Base-by-base conservation (phyloP, 106 monocot species). In the Platanthera zijinensis region DNA sequence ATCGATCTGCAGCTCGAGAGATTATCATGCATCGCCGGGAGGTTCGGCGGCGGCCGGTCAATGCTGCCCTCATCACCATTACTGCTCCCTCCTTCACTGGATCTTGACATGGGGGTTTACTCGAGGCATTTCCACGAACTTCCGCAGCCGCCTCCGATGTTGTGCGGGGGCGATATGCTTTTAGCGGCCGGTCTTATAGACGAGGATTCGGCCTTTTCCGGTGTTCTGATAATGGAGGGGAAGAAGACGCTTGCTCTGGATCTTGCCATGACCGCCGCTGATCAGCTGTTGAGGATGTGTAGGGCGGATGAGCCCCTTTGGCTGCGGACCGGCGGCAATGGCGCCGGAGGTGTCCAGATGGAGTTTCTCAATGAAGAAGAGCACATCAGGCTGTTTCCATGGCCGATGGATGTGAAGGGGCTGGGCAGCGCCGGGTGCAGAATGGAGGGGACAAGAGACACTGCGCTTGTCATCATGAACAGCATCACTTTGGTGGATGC, bases 81-180 rank as follows among this genome's bases (percentile, higher is more conserved):
- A 10, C 76, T 83, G 48, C 89, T 81, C 7, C 66, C 84, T 0
- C 80, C 84, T 56, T 90, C 91, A 5, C 85, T 91, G 11, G 94
- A 99, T 82, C 94, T 99, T 48, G 94, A 99, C 81, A 99, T 99
- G 89, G 89, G 82, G 69, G 71, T 88, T 17, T 99, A 89, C 79
- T 78, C 92, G 48, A 80, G 94, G 71, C 89, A 94, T 72, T 94
- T 94, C 84, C 72, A 48, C 57, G 87, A 84, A 22, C 81, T 22
- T 1, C 50, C 51, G 51, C 72, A 75, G 13, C 10, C 53, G 0
- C 51, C 74, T 4, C 13, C 54, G 25, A 46, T 61, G 50, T 62
- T 68, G 13, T 86, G 89, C 78, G 51, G 89, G 76, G 51, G 25
- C 17, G 89, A 88, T 25, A 30, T 84, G 51, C 76, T 86, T 49